Evolutionary conservation across 768 basidiomycete species (phyloP), one percentile per base, ranked within the genome.

Genomic region (Porpolomopsis calyptriformis): DNA sequence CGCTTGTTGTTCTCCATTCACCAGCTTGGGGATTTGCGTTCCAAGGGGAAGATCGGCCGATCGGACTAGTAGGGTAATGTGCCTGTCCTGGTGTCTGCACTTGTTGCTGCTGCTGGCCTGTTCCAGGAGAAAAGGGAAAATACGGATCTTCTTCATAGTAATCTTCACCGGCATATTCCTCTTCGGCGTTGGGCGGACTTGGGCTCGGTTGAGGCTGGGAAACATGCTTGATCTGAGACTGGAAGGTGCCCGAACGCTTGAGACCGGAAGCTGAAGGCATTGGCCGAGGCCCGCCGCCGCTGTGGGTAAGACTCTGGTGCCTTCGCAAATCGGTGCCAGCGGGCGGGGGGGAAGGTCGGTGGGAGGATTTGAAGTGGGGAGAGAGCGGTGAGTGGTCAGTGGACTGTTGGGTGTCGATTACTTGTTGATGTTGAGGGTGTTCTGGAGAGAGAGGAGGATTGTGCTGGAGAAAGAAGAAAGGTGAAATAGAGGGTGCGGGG

Each of bases 271-370:
- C n/a, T 53, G 24, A 68, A 55, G 10, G 68, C 63, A 23, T 49
- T 56, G 78, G 74, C 39, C 77, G 73, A 23, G 70, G 69, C 40
- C 69, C 67, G 36, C 67, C 68, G n/a, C 69, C 71, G 36, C 82
- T 80, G 53, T 85, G 78, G 20, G 82, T 90, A 40, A 90, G 72
- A 46, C 82, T 85, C 47, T 82, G 81, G 60, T 89, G 85, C 48
- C 88, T 72, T 33, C 88, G 80, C 22, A 91, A 85, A 40, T 74
- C 74, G 0, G 82, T 75, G 37, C 64, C 74, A 9, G 84, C 78
- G 44, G 85, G 84, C 8, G 83, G 83, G 2, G 82, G 86, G 1
- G 84, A 78, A 34, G 70, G 69, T 52, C 73, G 65, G 24, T 68
- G 62, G 16, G 69, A 57, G 16, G 66, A 59, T 19, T 63, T 62